These are phyloP conservation scores for Pseudocercospora vitis DNA, from an alignment of 2,329 filamentous ascomycete species.

Conservation along the genomic window DNA sequence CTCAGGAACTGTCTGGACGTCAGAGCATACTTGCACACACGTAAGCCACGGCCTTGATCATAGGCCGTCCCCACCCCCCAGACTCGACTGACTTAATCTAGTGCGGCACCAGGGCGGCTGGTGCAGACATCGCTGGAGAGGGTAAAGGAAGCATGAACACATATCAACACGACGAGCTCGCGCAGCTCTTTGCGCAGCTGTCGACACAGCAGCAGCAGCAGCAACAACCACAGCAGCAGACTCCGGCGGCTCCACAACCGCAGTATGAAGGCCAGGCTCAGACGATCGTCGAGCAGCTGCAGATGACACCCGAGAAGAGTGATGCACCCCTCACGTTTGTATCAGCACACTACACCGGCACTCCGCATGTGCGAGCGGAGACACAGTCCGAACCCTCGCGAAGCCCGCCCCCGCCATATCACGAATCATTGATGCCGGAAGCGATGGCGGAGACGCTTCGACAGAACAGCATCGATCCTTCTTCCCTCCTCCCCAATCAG, in stretches of 20 bases:
- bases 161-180: slow-evolving; percentile 76
- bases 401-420: slow-evolving; percentile 36
- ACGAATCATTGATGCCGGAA: slow-evolving; percentile 32
- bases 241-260: slow-evolving; percentile 26
- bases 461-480: slow-evolving; percentile 68
- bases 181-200: slow-evolving; percentile 69
- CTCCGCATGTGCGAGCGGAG: slow-evolving; percentile 61
- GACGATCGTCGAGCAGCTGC: slow-evolving; percentile 20
- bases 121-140: slow-evolving; percentile 48
- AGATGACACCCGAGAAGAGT: slow-evolving; percentile 22
- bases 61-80: slow-evolving; percentile 20
- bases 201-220: slow-evolving; percentile 53
- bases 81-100: slow-evolving; percentile 35
- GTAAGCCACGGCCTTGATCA: slow-evolving; percentile 41
- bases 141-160: slow-evolving; percentile 45
- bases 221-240: slow-evolving; percentile 54
- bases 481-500: slow-evolving; percentile 70
- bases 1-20: slow-evolving; percentile 45
- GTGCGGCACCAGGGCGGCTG: slow-evolving; percentile 45
- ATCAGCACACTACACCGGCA: slow-evolving; percentile 82
- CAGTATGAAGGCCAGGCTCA: slow-evolving; percentile 21
- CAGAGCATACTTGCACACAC: slow-evolving; percentile 47
- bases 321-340: slow-evolving; percentile 65
- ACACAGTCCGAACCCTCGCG: slow-evolving; percentile 37
- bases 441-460: slow-evolving; percentile 52